Conservation (phyloP, 306 rosid genomes). For the Pueraria montana region DNA sequence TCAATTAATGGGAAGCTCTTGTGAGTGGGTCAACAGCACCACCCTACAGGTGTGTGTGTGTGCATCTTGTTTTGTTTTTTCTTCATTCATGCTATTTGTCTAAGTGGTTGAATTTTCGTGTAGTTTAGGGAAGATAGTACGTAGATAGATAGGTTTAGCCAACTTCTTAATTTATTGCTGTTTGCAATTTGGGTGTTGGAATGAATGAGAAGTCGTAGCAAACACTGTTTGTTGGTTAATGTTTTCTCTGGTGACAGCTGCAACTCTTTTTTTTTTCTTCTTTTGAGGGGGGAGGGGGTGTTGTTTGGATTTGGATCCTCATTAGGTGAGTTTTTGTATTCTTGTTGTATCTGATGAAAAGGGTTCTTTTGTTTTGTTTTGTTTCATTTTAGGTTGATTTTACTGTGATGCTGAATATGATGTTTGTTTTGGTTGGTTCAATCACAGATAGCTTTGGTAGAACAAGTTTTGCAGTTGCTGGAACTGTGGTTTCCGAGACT, state of each 20-base stretch:
- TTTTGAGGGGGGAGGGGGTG: background rate
- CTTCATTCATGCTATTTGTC: slow-evolving; percentile 3
- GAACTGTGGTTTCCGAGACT: slow-evolving; percentile 31
- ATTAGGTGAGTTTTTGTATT: slow-evolving; percentile 42
- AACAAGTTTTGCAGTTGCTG: slow-evolving; percentile 28
- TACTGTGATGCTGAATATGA: slow-evolving; percentile 29
- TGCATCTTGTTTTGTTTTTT: slow-evolving; percentile 1
- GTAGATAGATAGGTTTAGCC: slow-evolving; percentile 14
- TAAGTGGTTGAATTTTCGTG: slow-evolving; percentile 43
- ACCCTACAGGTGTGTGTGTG: slow-evolving; percentile 41
- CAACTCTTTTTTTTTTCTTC: background rate
- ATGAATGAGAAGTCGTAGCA: slow-evolving; percentile 26
- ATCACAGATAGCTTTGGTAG: slow-evolving; percentile 49
- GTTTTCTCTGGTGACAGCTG: slow-evolving; percentile 23
- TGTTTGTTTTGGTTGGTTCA: slow-evolving; percentile 38
- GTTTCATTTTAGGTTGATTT: slow-evolving; percentile 1
- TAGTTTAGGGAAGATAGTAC: slow-evolving; percentile 29
- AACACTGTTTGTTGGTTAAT: slow-evolving; percentile 29
- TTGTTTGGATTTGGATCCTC: slow-evolving; percentile 38
- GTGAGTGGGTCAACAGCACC: slow-evolving; percentile 44
- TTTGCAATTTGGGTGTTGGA: slow-evolving; percentile 27
- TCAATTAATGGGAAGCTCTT: slow-evolving; percentile 50
- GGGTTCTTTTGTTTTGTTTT: background rate
- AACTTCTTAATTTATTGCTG: slow-evolving; percentile 31
- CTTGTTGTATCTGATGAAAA: slow-evolving; percentile 37